Base-by-base conservation (phyloP, 2,329 filamentous ascomycete genomes). In the Acrodontium crateriforme region DNA sequence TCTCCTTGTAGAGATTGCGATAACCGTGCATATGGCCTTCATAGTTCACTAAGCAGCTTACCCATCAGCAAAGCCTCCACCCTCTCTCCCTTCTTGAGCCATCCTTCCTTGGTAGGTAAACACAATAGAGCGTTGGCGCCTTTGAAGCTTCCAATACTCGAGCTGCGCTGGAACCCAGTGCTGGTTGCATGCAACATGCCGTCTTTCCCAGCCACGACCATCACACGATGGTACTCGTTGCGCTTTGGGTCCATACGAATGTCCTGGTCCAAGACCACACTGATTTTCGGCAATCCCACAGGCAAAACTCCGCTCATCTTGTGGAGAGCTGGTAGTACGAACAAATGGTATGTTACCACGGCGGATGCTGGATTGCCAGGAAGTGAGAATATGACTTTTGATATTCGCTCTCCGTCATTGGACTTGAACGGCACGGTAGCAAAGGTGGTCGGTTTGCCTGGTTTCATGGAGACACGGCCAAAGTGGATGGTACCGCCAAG, bases 371-470 rank as follows among this genome's bases (percentile, higher is more conserved):
- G 89, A 50, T 98, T 98, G 0, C 89, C 89, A 0, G 89, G 89
- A 0, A 98, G 65, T 0, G 82, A 81, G 57, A 98, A 98, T 39
- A 98, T 71, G 32, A 77, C 66, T 48, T 80, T 84, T 2, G 59
- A 60, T 14, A 71, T 54, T n/a, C 71, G 55, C 24, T 74, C 66
- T 12, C 74, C 71, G 9, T 43, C 34, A 25, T 52, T 47, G 31
- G 39, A 27, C 39, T 75, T 75, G 47, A 69, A 60, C 0, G 81
- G 75, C 0, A 95, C 69, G 0, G 83, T 94, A 2, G 89, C 89
- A 53, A 98, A 98, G 0, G 89, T 98, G 0, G 85, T 94, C 2
- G 89, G 89, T 56, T 95, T 98, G 4, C 89, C 89, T 0, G 89
- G 89, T 60, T 98, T 98, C 89, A 98, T 95, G 30, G 78, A 71